Evolutionary conservation across 352 stramenopile species (phyloP).

Genomic region (Pythium grandisporangium): DNA sequence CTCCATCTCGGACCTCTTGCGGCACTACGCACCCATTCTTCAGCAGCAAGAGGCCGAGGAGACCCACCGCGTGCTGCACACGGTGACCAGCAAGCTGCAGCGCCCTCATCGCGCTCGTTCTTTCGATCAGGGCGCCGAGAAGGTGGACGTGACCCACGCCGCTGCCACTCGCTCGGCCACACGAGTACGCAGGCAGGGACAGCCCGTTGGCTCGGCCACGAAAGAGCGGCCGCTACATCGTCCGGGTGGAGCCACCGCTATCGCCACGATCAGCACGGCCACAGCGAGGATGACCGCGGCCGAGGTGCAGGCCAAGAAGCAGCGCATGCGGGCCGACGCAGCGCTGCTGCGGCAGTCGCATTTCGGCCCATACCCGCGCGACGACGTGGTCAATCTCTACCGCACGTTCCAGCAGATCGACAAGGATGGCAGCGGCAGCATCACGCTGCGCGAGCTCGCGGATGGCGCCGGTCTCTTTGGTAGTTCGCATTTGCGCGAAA

Average conservation of each 20-base stretch:
- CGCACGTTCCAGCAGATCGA: slow-evolving; percentile 67
- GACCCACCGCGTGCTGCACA: slow-evolving; percentile 10
- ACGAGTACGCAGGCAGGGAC: too few relatives aligned
- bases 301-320: slow-evolving; percentile 31
- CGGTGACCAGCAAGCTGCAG: slow-evolving; percentile 8
- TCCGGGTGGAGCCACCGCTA: too few relatives aligned
- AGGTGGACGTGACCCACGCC: too few relatives aligned
- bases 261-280: too few relatives aligned
- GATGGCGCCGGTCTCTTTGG: slow-evolving; percentile 50
- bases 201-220: too few relatives aligned
- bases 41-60: slow-evolving; percentile 18
- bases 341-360: slow-evolving; percentile 47
- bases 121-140: too few relatives aligned
- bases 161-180: too few relatives aligned
- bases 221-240: too few relatives aligned
- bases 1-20: slow-evolving; percentile 28
- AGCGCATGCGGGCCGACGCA: slow-evolving; percentile 48
- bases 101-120: too few relatives aligned
- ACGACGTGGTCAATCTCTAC: slow-evolving; percentile 67
- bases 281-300: slow-evolving; percentile 5
- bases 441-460: slow-evolving; percentile 53
- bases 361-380: slow-evolving; percentile 54
- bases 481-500: slow-evolving; percentile 53
- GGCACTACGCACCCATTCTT: slow-evolving; percentile 37
- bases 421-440: slow-evolving; percentile 52